phyloP scores from a whole-genome alignment of 805 yeast species.

The Yarrowia osloensis region DNA sequence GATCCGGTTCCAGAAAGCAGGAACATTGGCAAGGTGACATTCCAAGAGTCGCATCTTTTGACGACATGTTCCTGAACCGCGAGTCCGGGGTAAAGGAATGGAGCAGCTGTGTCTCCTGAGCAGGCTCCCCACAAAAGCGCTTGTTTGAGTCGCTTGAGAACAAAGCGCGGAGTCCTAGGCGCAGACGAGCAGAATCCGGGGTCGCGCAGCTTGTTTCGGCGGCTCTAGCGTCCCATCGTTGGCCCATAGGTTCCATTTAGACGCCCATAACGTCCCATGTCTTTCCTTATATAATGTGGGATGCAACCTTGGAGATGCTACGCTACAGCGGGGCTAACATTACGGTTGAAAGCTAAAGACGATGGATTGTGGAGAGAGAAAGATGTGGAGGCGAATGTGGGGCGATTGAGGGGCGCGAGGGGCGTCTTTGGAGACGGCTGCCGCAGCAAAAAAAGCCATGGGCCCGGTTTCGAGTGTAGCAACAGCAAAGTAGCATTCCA shows the following conservation, averaged over 20 bases:
- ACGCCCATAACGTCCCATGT: background rate
- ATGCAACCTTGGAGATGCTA: slow-evolving; percentile 24
- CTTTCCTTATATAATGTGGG: slow-evolving; percentile 7
- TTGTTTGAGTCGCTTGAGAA: background rate
- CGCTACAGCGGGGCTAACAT: background rate
- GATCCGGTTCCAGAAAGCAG: background rate
- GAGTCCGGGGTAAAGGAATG: background rate
- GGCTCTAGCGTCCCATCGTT: background rate
- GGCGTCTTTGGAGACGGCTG: no score
- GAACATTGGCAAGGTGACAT: background rate
- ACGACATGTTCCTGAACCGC: no score
- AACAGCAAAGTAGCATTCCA: background rate
- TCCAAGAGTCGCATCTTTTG: background rate
- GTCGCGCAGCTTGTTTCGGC: background rate
- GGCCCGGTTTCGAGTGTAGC: background rate
- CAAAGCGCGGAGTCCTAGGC: background rate
- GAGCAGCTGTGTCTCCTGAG: background rate
- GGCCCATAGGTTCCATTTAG: background rate
- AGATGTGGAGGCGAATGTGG: background rate
- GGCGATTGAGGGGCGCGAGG: background rate
- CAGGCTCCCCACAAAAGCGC: background rate
- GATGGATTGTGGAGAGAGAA: slow-evolving; percentile 8
- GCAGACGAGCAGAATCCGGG: slow-evolving; percentile 15
- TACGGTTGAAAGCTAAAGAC: slow-evolving; percentile 9
- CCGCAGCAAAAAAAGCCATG: no score